Evolutionary conservation across 192 early-diverging fungal genomes (phyloP), one percentile per base, ranked within the genome.

Genomic region (Phycomyces nitens): DNA sequence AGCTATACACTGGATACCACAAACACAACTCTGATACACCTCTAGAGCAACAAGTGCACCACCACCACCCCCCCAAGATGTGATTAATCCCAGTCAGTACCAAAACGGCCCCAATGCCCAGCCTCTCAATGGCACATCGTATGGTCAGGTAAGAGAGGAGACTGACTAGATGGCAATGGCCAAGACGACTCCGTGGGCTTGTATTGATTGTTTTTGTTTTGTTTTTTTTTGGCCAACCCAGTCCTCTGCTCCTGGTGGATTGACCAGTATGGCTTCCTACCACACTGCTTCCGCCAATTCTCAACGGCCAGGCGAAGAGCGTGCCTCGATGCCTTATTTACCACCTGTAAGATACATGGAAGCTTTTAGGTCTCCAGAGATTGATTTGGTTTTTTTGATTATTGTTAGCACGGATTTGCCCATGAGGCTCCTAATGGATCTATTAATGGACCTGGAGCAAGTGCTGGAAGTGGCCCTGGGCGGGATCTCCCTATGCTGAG

Each of bases 81-180:
- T 64, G 22, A 64, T 16, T 26, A 64, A 64, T 18, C 62, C 62
- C 21, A 64, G 53, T 14, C 62, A 64, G 53, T 64, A 64, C 42
- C 62, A 64, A 44, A 64, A 64, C 23, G 53, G 62, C 42, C 12
- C 23, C 62, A 27, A 43, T 47, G 53, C 40, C 41, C 42, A 53
- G 53, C 41, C 53, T 0, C 27, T 56, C 15, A 47, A 47, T 47
- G 44, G 44, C 7, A 5, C 29, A 47, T 14, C 15, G 3, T 47
- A 47, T 47, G 44, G 44, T 47, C 44, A 47, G 44, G 44, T 47
- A 47, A 47, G 18, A 14, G n/a, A n/a, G n/a, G n/a, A n/a, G n/a
- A n/a, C n/a, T n/a, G n/a, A n/a, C n/a, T n/a, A n/a, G n/a, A n/a
- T n/a, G n/a, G n/a, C n/a, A n/a, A n/a, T n/a, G n/a, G n/a, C n/a